Evolutionary conservation across 1,284 basidiomycete genomes (phyloP), one percentile per base, ranked within the genome.

Genomic region (Anthracocystis walkeri): DNA sequence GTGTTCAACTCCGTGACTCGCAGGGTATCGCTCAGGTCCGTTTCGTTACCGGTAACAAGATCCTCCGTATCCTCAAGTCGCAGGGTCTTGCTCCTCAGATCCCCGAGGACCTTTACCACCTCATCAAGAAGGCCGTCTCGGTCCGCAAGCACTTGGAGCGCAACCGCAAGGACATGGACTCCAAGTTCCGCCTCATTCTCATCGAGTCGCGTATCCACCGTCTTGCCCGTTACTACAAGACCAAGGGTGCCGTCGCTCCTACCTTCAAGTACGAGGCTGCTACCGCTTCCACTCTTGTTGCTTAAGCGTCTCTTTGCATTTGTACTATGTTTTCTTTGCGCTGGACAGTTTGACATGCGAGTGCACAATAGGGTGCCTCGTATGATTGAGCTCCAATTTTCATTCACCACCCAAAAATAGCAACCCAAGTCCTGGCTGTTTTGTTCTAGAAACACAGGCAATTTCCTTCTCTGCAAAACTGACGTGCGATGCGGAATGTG

Each of bases 141-240:
- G 94, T 99, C 86, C 94, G 96, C 88, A 98, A 98, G 90, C 96
- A 98, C 89, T 91, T 99, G 83, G 94, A 97, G 88, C 90, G 91
- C 84, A 98, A 97, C 93, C 92, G 96, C 86, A 97, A 95, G 88
- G 96, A 77, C 68, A 75, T 77, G 73, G 94, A 89, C 86, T 94
- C 93, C 88, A 97, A 97, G 89, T 98, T 97, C 88, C 87, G 86
- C 76, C 86, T 96, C 85, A 95, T 96, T 89, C 89, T 97, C 83
- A 96, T 98, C 89, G 96, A 99, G 90, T 97, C 94, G 83, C 91
- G 96, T 86, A 97, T 99, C 88, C 96, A 99, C 90, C 91, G 96
- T 64, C 90, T 94, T 77, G 92, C 91, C 56, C 90, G 93, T 82
- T 97, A 97, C 91, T 98, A 97, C 92, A 96, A 95, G 91, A 92